Evolutionary conservation across 75 land plant genomes (phyloP).

Genomic region (Chamaecyparis obtusa): DNA sequence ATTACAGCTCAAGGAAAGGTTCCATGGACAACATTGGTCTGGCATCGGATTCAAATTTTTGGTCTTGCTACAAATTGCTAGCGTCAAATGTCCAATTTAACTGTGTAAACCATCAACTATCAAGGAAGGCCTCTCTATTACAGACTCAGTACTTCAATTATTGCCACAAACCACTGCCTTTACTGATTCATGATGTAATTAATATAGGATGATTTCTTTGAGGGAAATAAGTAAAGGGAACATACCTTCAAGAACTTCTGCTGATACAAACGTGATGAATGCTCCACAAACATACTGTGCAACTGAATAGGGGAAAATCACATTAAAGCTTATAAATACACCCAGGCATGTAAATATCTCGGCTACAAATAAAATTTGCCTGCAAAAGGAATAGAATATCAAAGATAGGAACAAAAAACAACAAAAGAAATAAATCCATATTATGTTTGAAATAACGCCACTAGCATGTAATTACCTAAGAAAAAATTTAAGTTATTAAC

Average conservation of each 20-base stretch:
- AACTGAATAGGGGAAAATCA: constrained; percentile 52
- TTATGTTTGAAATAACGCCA: neutral
- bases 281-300: constrained; percentile 82
- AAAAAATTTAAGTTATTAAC: neutral
- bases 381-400: constrained; percentile 27
- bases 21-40: neutral
- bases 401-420: neutral
- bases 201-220: neutral
- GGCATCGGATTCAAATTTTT: neutral
- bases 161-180: neutral
- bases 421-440: neutral
- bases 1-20: neutral
- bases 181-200: neutral
- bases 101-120: neutral
- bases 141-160: neutral
- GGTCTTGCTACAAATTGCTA: neutral
- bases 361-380: constrained; percentile 84
- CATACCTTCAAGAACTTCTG: constrained; percentile 97
- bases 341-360: constrained; percentile 82
- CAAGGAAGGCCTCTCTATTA: neutral
- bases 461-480: neutral
- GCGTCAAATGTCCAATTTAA: neutral
- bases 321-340: constrained; percentile 61
- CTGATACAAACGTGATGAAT: constrained; percentile 79
- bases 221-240: neutral